Evolutionary conservation across 257 asterid species (phyloP).

Genomic region (Avicennia marina): DNA sequence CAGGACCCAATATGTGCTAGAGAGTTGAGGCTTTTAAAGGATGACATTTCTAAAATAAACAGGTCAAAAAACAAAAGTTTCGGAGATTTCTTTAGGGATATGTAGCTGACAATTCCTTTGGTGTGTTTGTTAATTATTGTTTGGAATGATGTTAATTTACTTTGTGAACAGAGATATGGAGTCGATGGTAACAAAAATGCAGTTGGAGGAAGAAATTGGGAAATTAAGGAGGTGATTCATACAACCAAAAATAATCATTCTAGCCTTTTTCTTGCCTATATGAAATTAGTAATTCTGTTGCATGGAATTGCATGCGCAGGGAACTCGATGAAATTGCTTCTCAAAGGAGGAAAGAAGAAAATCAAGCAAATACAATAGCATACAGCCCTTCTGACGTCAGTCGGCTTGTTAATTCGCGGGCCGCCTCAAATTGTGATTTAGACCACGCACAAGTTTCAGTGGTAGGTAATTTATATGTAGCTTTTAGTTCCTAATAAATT

Average conservation of each 20-base stretch:
- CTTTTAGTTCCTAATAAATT: background rate
- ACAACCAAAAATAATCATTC: background rate
- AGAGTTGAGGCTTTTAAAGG: slow-evolving; percentile 58
- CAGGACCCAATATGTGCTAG: slow-evolving; percentile 83
- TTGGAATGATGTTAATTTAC: no score
- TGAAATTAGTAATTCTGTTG: slow-evolving; percentile 10
- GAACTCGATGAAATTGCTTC: slow-evolving; percentile 44
- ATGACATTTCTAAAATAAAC: slow-evolving; percentile 47
- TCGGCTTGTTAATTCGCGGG: slow-evolving; percentile 37
- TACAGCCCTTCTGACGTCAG: slow-evolving; percentile 29
- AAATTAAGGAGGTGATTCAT: slow-evolving; percentile 50
- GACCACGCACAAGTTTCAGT: slow-evolving; percentile 29
- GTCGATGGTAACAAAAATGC: slow-evolving; percentile 44
- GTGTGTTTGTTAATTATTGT: background rate
- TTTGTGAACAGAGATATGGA: slow-evolving; percentile 39
- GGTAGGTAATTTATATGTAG: slow-evolving; percentile 25
- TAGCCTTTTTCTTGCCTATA: background rate
- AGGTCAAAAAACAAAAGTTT: slow-evolving; percentile 54
- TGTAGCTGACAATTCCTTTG: background rate
- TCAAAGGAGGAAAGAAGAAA: slow-evolving; percentile 35
- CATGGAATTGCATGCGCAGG: slow-evolving; percentile 30
- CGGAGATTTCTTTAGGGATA: no score
- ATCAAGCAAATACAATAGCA: slow-evolving; percentile 28
- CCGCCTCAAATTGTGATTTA: slow-evolving; percentile 36
- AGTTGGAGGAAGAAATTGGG: slow-evolving; percentile 58